Percentiles rank a stretch among this genome's conserved stretches.
phyloP scores from a whole-genome alignment of 805 yeast species.

The Candida koratica region DNA sequence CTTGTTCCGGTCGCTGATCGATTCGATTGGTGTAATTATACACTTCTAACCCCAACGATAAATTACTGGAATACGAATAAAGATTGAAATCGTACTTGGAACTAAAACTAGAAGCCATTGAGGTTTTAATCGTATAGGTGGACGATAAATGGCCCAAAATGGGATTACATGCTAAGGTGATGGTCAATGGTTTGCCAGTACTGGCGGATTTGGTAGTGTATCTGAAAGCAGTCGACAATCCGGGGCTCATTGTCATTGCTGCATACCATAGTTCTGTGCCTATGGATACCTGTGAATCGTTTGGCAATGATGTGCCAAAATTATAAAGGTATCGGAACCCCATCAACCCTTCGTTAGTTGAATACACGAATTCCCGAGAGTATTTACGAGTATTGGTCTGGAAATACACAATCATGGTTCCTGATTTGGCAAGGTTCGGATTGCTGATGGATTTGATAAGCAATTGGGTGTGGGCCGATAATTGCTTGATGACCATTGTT shows the following conservation, averaged over 20 bases:
- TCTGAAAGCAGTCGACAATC: conserved; percentile 77
- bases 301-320: conserved; percentile 43
- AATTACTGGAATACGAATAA: conserved; percentile 83
- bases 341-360: conserved; percentile 76
- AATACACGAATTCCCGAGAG: conserved; percentile 71
- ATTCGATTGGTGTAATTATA: conserved; percentile 45
- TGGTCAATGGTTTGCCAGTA: conserved; percentile 84
- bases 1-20: conserved; percentile 1
- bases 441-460: conserved; percentile 74
- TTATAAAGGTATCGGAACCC: conserved; percentile 81
- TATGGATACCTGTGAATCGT: conserved; percentile 62
- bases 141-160: conserved; percentile 84
- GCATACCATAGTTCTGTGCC: conserved; percentile 94
- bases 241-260: conserved; percentile 78
- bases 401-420: conserved; percentile 61
- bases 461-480: conserved; percentile 59
- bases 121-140: conserved; percentile 80
- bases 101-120: conserved; percentile 68
- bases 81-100: conserved; percentile 86
- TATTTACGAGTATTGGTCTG: conserved; percentile 63
- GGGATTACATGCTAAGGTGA: conserved; percentile 86
- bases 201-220: conserved; percentile 82
- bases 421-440: conserved; percentile 48
- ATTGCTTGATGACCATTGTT: conserved; percentile 73
- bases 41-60: conserved; percentile 81